Base-by-base conservation (phyloP, 2,329 filamentous ascomycete genomes). In the Dendryphion nanum region DNA sequence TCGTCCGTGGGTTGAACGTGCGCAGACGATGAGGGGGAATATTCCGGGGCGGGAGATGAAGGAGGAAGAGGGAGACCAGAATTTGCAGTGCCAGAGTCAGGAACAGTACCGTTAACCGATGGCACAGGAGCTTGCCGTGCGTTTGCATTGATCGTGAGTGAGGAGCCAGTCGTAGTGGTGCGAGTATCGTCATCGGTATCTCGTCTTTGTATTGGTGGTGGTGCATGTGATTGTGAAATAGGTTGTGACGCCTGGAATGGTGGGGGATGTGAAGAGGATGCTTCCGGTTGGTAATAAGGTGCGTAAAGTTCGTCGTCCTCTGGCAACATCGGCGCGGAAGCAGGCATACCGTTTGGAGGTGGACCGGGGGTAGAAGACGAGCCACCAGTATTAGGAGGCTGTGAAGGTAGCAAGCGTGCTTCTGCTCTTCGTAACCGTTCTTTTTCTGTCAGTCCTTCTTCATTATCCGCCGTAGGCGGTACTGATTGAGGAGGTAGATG, bases 351-450 rank as follows among this genome's bases (percentile, higher is more conserved):
- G 12, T 45, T 46, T 17, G 40, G 61, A 8, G 66, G 58, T 4
- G 71, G 70, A 13, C 70, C 69, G 21, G 74, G 69, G n/a, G n/a
- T n/a, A 21, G 50, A 49, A 3, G 55, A 57, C n/a, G 69, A 69
- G 19, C 65, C 63, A 39, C 70, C 64, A 10, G 62, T 52, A 21
- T 69, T 72, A 10, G 85, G 78, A 12, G 87, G 90, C 53, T 83
- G 82, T 56, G 89, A 95, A 2, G 91, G 91, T 16, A 96, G 67
- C 4, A 96, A 70, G 32, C 83, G 78, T 49, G 84, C 78, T 67
- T 96, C 90, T 28, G 88, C 89, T 41, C 80, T 79, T 32, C 83
- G 79, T 41, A 93, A 69, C 33, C 83, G 82, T 42, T 94, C 84
- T 64, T 96, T 96, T 47, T 97, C 93, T 10, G 84, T 81, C 20